A percentile compares a stretch with the other conserved stretches of the same genome.
Conservation (phyloP, 148 eudicot species). For the Euryodendron excelsum region DNA sequence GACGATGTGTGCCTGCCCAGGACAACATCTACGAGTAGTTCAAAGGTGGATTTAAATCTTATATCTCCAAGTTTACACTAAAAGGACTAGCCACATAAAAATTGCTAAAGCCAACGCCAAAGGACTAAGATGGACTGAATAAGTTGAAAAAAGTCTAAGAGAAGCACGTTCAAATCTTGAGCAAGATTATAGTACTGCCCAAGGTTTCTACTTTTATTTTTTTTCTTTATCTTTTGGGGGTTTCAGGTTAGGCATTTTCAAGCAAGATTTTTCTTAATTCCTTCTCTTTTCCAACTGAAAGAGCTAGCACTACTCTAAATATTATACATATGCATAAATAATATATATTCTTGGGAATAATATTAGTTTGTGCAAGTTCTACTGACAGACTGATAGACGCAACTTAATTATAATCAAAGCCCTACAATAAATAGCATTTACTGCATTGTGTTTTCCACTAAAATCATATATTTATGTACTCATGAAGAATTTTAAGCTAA, state of each 20-base stretch:
- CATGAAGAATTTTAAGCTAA: no score
- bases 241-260: neutral
- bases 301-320: neutral
- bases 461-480: no score
- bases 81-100: constrained; percentile 18
- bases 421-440: no score
- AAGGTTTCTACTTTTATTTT: neutral
- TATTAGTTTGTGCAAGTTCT: no score
- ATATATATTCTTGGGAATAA: no score
- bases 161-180: constrained; percentile 19
- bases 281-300: neutral
- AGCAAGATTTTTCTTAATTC: neutral
- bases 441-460: no score
- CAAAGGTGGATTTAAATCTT: constrained; percentile 18
- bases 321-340: no score
- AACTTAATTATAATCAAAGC: no score
- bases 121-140: constrained; percentile 11
- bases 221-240: neutral
- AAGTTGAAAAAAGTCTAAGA: constrained; percentile 1
- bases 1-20: neutral
- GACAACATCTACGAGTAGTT: neutral
- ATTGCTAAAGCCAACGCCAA: constrained; percentile 12
- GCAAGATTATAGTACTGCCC: neutral
- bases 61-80: constrained; percentile 16
- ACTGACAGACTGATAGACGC: no score